Conservation (phyloP, 1,284 basidiomycete species). For the Trichosporon coremiiforme region DNA sequence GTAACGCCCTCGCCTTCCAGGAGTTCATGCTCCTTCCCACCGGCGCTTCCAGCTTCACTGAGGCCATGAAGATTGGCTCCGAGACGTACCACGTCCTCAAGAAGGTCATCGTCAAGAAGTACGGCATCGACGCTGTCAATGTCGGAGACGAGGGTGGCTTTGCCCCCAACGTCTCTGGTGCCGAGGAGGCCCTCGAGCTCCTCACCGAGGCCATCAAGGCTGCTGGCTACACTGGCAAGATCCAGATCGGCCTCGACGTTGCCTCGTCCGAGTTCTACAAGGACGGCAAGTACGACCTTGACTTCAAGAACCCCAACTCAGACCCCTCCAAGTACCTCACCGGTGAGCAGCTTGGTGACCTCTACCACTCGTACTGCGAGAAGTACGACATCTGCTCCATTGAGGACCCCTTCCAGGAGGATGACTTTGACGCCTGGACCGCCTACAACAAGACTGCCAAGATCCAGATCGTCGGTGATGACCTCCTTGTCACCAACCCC, state of each 20-base stretch:
- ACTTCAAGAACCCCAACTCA: conserved; percentile 98
- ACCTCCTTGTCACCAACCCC: conserved; percentile 98
- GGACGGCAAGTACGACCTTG: conserved; percentile 99
- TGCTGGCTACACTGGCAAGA: conserved; percentile 97
- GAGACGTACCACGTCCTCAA: conserved; percentile 99
- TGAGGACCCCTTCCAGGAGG: conserved; percentile 99
- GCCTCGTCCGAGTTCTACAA: conserved; percentile 99
- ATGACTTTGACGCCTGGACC: conserved; percentile 98
- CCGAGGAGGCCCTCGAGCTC: conserved; percentile 96
- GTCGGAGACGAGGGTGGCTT: conserved; percentile 99
- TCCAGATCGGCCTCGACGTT: conserved; percentile 98
- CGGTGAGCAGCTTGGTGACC: conserved; percentile 87
- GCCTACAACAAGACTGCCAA: conserved; percentile 71
- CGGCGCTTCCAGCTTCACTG: conserved; percentile 85
- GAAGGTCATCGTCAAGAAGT: conserved; percentile 99
- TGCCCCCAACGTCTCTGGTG: conserved; percentile 94
- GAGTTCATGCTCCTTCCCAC: conserved; percentile 99
- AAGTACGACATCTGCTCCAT: conserved; percentile 97
- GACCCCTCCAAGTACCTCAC: conserved; percentile 95
- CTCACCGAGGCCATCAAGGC: conserved; percentile 94
- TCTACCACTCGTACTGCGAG: conserved; percentile 83
- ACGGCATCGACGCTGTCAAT: conserved; percentile 98
- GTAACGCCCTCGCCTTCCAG: conserved; percentile 99
- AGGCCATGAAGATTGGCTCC: conserved; percentile 97
- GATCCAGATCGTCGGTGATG: conserved; percentile 88